A percentile compares a stretch with the other conserved stretches of the same genome.
Evolutionary conservation across 305 asterid genomes (phyloP).

Genomic region (Vinca major): DNA sequence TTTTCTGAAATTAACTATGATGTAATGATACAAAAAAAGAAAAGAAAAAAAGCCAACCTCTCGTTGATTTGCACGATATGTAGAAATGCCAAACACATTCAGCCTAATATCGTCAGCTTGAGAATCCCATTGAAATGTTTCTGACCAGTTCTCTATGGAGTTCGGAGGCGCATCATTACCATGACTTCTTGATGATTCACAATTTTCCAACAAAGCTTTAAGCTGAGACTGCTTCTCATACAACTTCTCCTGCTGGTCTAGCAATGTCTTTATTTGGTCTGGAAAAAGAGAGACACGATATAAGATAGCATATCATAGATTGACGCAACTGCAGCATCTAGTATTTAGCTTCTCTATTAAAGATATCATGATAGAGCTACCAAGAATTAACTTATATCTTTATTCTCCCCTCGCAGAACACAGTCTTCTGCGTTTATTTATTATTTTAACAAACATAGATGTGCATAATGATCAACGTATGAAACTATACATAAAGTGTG

Average conservation of each 20-base stretch:
- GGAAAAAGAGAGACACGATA: constrained; percentile 19
- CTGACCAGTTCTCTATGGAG: constrained; percentile 62
- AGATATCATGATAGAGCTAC: not conserved
- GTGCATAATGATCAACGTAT: no score
- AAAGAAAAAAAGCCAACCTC: constrained; percentile 45
- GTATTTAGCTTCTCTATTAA: constrained; percentile 1
- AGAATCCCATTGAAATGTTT: constrained; percentile 69
- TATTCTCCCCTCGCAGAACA: not conserved
- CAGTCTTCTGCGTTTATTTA: not conserved
- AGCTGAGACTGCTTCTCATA: constrained; percentile 68
- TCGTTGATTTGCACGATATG: constrained; percentile 84
- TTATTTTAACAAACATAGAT: no score
- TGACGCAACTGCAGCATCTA: constrained; percentile 10
- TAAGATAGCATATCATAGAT: constrained; percentile 10
- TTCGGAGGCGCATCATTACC: constrained; percentile 46
- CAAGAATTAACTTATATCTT: not conserved
- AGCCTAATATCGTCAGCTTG: constrained; percentile 76
- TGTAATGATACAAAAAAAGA: not conserved
- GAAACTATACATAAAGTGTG: no score
- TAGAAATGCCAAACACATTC: constrained; percentile 73
- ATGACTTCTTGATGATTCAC: constrained; percentile 42
- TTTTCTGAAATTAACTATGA: not conserved
- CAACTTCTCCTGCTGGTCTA: constrained; percentile 71
- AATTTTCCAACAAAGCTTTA: constrained; percentile 56
- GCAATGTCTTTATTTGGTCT: constrained; percentile 68